Conservation (phyloP, 2,329 filamentous ascomycete genomes). For the Talaromyces sp. region DNA sequence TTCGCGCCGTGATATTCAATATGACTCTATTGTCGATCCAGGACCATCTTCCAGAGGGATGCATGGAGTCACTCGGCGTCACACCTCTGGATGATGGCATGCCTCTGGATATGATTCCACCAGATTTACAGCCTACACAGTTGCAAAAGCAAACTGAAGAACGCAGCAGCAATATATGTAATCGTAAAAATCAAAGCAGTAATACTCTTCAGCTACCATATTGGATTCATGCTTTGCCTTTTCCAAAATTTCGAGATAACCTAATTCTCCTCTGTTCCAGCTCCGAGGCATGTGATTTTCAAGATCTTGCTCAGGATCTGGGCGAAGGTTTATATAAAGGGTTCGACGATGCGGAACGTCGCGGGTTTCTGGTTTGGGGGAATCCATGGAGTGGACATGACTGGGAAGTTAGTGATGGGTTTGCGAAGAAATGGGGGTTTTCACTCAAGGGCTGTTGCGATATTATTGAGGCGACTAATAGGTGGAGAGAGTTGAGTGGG, state of each 20-base stretch:
- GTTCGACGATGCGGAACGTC: background rate
- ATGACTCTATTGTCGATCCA: background rate
- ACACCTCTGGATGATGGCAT: background rate
- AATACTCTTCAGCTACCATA: background rate
- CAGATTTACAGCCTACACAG: background rate
- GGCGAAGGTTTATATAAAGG: constrained; percentile 1
- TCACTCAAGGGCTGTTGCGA: constrained; percentile 20
- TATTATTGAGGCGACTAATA: constrained; percentile 22
- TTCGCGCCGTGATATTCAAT: constrained; percentile 2
- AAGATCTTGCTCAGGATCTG: background rate
- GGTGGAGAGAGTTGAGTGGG: constrained; percentile 16
- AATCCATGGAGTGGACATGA: background rate
- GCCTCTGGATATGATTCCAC: background rate
- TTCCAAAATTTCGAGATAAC: background rate
- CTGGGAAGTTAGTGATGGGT: constrained; percentile 20
- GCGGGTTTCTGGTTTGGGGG: constrained; percentile 1
- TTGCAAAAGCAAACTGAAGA: background rate
- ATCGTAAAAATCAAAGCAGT: background rate
- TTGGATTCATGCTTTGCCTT: background rate
- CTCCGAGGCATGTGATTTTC: background rate
- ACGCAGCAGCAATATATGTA: background rate
- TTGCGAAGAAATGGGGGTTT: constrained; percentile 22
- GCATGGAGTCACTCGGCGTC: background rate
- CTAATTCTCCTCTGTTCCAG: background rate
- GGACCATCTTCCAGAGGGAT: background rate